These are phyloP conservation scores for Botrytis medusae DNA, from an alignment of 2,329 filamentous ascomycete species.

Conservation along the genomic window DNA sequence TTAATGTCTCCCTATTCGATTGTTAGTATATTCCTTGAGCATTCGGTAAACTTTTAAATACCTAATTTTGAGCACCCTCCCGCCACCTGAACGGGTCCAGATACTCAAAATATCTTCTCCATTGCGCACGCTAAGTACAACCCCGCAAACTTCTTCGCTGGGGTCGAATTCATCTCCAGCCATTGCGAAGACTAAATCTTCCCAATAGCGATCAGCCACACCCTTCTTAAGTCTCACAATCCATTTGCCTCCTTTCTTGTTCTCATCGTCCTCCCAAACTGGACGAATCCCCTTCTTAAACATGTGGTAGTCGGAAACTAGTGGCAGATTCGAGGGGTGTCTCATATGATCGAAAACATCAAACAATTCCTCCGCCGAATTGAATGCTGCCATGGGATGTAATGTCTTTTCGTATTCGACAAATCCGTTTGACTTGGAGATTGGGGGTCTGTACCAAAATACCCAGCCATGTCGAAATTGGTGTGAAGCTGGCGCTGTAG, in stretches of 20 bases:
- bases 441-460: constrained; percentile 95
- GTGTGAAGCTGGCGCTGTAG: constrained; percentile 49
- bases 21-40: constrained; percentile 24
- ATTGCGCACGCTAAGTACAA: constrained; percentile 89
- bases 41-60: constrained; percentile 47
- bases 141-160: constrained; percentile 90
- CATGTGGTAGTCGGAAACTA: constrained; percentile 96
- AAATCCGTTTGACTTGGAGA: constrained; percentile 85
- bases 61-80: constrained; percentile 94
- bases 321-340: constrained; percentile 80
- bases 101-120: constrained; percentile 97
- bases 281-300: constrained; percentile 96
- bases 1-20: constrained; percentile 78
- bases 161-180: constrained; percentile 92
- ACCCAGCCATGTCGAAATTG: constrained; percentile 86
- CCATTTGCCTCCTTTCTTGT: constrained; percentile 96
- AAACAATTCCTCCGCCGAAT: constrained; percentile 88
- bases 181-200: constrained; percentile 86
- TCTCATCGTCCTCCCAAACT: constrained; percentile 98
- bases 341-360: constrained; percentile 85
- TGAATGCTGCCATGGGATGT: constrained; percentile 78
- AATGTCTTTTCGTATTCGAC: constrained; percentile 97
- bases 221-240: constrained; percentile 96
- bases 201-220: constrained; percentile 94
- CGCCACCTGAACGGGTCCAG: constrained; percentile 92